Percentiles rank a stretch among this genome's conserved stretches.
Evolutionary conservation across 1,284 basidiomycete genomes (phyloP).

Genomic region (Sanguinoderma infundibulare): DNA sequence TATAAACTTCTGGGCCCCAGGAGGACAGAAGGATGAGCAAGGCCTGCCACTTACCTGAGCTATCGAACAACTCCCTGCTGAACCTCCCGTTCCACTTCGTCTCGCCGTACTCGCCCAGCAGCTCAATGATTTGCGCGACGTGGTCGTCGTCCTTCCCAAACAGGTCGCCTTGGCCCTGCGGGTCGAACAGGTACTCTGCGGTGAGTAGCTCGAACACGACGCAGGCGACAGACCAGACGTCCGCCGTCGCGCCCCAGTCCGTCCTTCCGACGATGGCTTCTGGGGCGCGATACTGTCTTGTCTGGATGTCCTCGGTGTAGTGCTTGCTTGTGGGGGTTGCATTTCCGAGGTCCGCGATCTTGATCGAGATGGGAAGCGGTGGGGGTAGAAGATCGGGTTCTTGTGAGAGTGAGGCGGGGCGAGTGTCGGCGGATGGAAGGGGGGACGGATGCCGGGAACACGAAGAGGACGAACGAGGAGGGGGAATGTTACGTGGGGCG

Average conservation of each 20-base stretch:
- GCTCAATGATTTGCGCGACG: slow-evolving; percentile 91
- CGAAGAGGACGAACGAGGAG: slow-evolving; percentile 30
- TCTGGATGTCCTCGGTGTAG: slow-evolving; percentile 94
- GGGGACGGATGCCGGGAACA: slow-evolving; percentile 33
- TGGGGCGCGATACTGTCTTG: slow-evolving; percentile 89
- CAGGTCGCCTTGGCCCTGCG: slow-evolving; percentile 79
- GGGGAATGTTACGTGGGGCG: slow-evolving; percentile 43
- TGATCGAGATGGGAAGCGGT: slow-evolving; percentile 70
- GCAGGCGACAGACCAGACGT: slow-evolving; percentile 90
- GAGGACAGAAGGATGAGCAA: neutral
- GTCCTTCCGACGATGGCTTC: slow-evolving; percentile 88
- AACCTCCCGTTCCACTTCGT: slow-evolving; percentile 86
- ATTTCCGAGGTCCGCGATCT: slow-evolving; percentile 92
- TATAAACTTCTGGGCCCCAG: slow-evolving; percentile 3
- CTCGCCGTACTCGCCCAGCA: slow-evolving; percentile 76
- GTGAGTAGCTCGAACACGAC: slow-evolving; percentile 88
- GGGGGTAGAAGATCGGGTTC: slow-evolving; percentile 29
- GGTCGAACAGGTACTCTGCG: slow-evolving; percentile 89
- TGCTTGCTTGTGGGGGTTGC: slow-evolving; percentile 84
- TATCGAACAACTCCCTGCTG: slow-evolving; percentile 84
- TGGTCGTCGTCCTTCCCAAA: slow-evolving; percentile 96
- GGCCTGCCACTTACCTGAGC: slow-evolving; percentile 54
- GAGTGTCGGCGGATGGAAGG: slow-evolving; percentile 25
- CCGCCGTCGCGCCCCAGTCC: slow-evolving; percentile 86
- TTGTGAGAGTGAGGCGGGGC: slow-evolving; percentile 5